phyloP scores from a whole-genome alignment of 805 yeast species.

The Spathaspora boniae region DNA sequence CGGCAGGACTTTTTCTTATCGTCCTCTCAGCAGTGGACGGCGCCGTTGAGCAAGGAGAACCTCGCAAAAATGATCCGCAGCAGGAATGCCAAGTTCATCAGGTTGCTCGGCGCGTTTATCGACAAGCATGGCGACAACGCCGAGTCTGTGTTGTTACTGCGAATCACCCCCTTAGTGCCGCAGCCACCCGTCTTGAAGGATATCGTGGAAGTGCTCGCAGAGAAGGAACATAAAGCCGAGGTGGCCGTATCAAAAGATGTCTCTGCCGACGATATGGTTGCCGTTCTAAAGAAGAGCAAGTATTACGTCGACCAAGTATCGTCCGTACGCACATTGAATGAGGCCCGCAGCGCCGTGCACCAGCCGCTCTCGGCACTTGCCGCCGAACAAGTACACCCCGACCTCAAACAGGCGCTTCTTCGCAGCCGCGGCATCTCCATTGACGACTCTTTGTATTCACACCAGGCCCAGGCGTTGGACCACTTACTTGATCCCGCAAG shows the following conservation, averaged over 20 bases:
- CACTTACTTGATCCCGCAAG: conserved; percentile 35
- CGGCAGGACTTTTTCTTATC: conserved; percentile 22
- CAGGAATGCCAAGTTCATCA: conserved; percentile 50
- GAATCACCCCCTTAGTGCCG: conserved; percentile 44
- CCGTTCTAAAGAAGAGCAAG: conserved; percentile 42
- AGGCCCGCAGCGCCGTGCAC: conserved; percentile 44
- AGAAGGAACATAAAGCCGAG: conserved; percentile 7
- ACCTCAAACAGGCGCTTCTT: conserved; percentile 47
- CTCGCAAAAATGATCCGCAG: conserved; percentile 58
- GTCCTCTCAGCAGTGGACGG: conserved; percentile 44
- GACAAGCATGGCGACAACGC: conserved; percentile 29
- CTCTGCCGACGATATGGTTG: conserved; percentile 43
- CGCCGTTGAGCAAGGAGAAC: conserved; percentile 51
- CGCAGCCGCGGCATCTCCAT: conserved; percentile 42
- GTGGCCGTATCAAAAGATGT: conserved; percentile 6
- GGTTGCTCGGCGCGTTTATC: conserved; percentile 4
- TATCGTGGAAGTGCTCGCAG: conserved; percentile 33
- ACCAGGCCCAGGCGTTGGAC: conserved; percentile 77
- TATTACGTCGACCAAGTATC: conserved; percentile 65
- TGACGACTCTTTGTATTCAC: conserved; percentile 58
- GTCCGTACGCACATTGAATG: conserved; percentile 43
- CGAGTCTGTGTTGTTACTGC: conserved; percentile 31
- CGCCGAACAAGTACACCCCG: conserved; percentile 38
- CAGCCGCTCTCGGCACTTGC: conserved; percentile 32
- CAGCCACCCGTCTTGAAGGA: conserved; percentile 48